Conservation (phyloP, 352 stramenopile genomes). For the Globisporangium emineosum region DNA sequence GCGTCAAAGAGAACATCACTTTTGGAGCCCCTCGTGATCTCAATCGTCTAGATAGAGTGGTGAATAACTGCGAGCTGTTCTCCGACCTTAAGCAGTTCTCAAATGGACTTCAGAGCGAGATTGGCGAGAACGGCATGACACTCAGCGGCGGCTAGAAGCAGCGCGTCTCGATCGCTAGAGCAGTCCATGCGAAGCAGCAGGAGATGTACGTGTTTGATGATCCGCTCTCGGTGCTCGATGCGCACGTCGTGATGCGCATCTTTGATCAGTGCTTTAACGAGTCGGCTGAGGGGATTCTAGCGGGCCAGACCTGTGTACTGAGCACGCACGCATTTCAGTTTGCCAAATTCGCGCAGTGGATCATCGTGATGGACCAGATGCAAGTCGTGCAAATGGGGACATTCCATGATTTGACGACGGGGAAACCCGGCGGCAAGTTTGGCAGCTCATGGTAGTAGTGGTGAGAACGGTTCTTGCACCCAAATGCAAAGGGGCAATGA, state of each 20-base stretch:
- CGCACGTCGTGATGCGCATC: constrained; percentile 39
- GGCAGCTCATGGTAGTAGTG: constrained; percentile 36
- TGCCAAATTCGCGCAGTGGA: constrained; percentile 52
- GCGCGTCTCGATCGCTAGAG: constrained; percentile 63
- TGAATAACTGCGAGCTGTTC: constrained; percentile 55
- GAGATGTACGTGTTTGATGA: constrained; percentile 75
- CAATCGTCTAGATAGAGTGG: constrained; percentile 40
- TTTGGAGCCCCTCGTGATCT: constrained; percentile 54
- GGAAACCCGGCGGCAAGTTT: constrained; percentile 38
- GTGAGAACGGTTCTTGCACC: too few relatives aligned
- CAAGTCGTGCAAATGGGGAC: constrained; percentile 59
- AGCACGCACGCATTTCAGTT: constrained; percentile 55
- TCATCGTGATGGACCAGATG: constrained; percentile 76
- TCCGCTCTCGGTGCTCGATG: constrained; percentile 52
- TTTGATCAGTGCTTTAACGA: constrained; percentile 56
- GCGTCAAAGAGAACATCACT: constrained; percentile 91
- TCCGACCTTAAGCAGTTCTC: constrained; percentile 45
- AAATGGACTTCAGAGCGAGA: constrained; percentile 51
- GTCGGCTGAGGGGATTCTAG: constrained; percentile 29
- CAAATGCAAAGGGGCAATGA: too few relatives aligned
- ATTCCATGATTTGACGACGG: constrained; percentile 42
- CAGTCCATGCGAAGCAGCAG: constrained; percentile 45
- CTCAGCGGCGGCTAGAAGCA: constrained; percentile 68
- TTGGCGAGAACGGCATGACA: constrained; percentile 61
- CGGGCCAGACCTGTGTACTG: constrained; percentile 48